A percentile compares a stretch with the other conserved stretches of the same genome.
phyloP scores from a whole-genome alignment of 78 protist genomes.

The Pigoraptor vietnamica region DNA sequence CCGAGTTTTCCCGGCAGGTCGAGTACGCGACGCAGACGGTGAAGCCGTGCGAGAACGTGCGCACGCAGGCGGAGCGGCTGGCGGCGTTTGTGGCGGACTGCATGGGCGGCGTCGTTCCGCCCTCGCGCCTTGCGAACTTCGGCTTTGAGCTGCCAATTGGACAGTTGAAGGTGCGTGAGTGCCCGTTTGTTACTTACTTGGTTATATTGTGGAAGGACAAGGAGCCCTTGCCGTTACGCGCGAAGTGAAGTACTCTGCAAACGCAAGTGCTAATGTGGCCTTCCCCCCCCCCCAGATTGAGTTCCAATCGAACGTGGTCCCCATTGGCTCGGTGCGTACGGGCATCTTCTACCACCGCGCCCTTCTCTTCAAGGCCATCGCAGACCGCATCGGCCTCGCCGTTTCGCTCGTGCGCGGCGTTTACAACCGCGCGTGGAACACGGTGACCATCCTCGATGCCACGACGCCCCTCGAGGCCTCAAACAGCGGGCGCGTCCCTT shows the following conservation, averaged over 20 bases:
- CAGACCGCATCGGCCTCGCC: background rate
- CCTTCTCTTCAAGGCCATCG: background rate
- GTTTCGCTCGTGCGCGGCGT: background rate
- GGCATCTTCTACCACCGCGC: background rate
- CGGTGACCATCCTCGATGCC: background rate
- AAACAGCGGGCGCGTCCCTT: too few species aligned
- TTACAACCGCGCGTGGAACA: background rate
- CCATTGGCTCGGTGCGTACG: background rate
- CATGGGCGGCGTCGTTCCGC: background rate
- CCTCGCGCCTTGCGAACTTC: background rate
- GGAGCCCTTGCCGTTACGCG: too few species aligned
- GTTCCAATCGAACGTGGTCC: background rate
- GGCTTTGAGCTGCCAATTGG: background rate
- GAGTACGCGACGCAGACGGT: background rate
- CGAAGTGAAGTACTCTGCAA: too few species aligned
- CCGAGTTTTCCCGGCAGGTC: background rate
- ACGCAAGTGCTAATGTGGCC: too few species aligned
- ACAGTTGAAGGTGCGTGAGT: too few species aligned
- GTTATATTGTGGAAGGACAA: too few species aligned
- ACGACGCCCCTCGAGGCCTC: too few species aligned
- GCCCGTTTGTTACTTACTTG: too few species aligned
- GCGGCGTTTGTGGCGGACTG: background rate
- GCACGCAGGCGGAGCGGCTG: background rate
- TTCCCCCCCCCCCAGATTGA: too few species aligned
- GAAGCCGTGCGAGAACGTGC: background rate